Conservation (phyloP, 768 basidiomycete species). For the Harrya chromipes region DNA sequence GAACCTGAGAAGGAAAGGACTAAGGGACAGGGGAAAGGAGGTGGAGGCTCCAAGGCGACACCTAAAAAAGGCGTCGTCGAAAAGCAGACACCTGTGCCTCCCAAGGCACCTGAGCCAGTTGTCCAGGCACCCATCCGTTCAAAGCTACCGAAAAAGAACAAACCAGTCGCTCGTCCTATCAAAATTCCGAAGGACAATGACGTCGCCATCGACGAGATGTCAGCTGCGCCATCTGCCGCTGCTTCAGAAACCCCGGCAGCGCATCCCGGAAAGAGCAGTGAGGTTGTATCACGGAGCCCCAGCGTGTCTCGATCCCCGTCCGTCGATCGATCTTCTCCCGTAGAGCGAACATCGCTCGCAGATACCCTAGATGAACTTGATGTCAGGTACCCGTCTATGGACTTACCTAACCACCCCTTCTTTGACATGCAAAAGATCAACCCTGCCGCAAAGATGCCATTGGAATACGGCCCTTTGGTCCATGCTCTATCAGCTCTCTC, state of each 20-base stretch:
- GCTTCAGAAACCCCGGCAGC: slow-evolving; percentile 47
- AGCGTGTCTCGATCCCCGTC: slow-evolving; percentile 62
- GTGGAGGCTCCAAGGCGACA: slow-evolving; percentile 23
- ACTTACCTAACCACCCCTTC: slow-evolving; percentile 67
- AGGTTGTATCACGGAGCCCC: slow-evolving; percentile 45
- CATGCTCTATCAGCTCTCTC: slow-evolving; percentile 85
- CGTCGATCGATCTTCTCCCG: slow-evolving; percentile 45
- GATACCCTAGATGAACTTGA: slow-evolving; percentile 70
- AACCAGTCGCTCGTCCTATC: slow-evolving; percentile 57
- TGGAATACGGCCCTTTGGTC: slow-evolving; percentile 82
- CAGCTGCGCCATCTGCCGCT: slow-evolving; percentile 42
- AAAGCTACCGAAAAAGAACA: slow-evolving; percentile 82
- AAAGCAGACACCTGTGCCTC: slow-evolving; percentile 18
- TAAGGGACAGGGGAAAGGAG: slow-evolving; percentile 25
- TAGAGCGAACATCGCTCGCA: slow-evolving; percentile 50
- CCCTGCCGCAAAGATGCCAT: slow-evolving; percentile 73
- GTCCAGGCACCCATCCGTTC: slow-evolving; percentile 73
- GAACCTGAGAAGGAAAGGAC: slow-evolving; percentile 29
- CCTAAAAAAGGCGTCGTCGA: slow-evolving; percentile 17
- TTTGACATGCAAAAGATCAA: slow-evolving; percentile 71
- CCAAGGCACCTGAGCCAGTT: slow-evolving; percentile 34
- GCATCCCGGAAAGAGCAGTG: slow-evolving; percentile 31
- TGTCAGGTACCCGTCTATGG: slow-evolving; percentile 56
- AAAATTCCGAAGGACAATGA: slow-evolving; percentile 62
- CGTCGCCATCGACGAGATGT: slow-evolving; percentile 37